Evolutionary conservation across 2,329 filamentous ascomycete genomes (phyloP).

Genomic region (Alternaria brassicicola): DNA sequence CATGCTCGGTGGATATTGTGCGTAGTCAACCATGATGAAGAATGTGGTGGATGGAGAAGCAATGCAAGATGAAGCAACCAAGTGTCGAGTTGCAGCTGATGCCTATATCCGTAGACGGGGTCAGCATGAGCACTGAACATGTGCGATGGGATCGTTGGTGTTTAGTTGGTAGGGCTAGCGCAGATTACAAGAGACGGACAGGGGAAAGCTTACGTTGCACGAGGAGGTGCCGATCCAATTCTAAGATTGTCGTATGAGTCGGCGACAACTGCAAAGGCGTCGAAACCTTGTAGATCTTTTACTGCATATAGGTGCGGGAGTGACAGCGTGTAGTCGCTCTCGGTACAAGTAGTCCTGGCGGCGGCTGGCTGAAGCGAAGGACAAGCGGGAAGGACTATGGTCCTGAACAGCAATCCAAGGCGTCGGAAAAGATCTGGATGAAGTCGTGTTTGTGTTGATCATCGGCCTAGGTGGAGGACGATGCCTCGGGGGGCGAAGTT

Average conservation of each 20-base stretch:
- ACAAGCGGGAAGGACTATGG: slow-evolving; percentile 22
- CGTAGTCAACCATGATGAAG: slow-evolving; percentile 46
- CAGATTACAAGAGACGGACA: slow-evolving; percentile 32
- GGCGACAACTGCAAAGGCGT: slow-evolving; percentile 31
- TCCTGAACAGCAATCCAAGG: slow-evolving; percentile 15
- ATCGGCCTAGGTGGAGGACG: slow-evolving; percentile 38
- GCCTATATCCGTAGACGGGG: slow-evolving; percentile 24
- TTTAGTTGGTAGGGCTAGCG: slow-evolving; percentile 26
- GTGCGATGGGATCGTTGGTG: slow-evolving; percentile 18
- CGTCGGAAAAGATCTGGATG: slow-evolving; percentile 27
- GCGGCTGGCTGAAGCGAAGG: slow-evolving; percentile 38
- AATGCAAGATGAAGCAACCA: slow-evolving; percentile 9
- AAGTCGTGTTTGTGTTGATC: slow-evolving; percentile 38
- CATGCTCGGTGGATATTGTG: slow-evolving; percentile 40
- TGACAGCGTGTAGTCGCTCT: slow-evolving; percentile 33
- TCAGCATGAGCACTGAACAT: slow-evolving; percentile 39
- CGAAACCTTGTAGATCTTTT: slow-evolving; percentile 35
- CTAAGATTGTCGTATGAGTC: slow-evolving; percentile 37
- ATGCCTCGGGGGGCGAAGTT: slow-evolving; percentile 44
- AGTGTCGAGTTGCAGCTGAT: slow-evolving; percentile 25
- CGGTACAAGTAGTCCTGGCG: slow-evolving; percentile 26
- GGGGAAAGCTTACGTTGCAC: slow-evolving; percentile 44
- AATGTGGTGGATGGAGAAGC: slow-evolving; percentile 10
- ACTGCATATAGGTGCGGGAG: slow-evolving; percentile 23
- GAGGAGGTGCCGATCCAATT: slow-evolving; percentile 32